phyloP scores from a whole-genome alignment of 2,329 filamentous ascomycete genomes.

The Trichoderma hamatum region DNA sequence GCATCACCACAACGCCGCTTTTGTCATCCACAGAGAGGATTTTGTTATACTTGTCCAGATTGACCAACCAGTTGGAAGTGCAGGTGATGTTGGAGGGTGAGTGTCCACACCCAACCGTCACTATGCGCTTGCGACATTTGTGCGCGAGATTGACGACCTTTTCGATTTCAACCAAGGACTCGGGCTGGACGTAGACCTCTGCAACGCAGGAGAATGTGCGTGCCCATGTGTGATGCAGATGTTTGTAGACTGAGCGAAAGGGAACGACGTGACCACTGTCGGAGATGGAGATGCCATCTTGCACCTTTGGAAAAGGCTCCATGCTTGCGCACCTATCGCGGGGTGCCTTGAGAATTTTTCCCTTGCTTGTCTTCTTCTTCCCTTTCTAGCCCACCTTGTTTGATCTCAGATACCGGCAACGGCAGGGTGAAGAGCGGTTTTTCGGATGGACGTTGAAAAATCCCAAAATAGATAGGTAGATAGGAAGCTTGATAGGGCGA shows the following conservation, averaged over 20 bases:
- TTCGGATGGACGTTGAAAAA: not conserved
- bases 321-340: conserved; percentile 32
- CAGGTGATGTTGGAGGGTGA: conserved; percentile 91
- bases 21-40: conserved; percentile 71
- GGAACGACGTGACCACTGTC: conserved; percentile 53
- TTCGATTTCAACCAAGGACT: conserved; percentile 77
- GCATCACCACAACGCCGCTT: conserved; percentile 70
- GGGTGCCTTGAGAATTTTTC: not conserved
- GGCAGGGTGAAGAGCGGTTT: not conserved
- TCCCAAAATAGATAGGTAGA: not conserved
- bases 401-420: not conserved
- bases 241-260: conserved; percentile 72
- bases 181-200: conserved; percentile 87
- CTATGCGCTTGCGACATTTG: conserved; percentile 76
- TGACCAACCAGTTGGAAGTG: conserved; percentile 92
- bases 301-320: conserved; percentile 44
- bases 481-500: conserved; percentile 2
- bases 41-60: conserved; percentile 79
- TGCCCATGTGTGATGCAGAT: conserved; percentile 92
- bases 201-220: conserved; percentile 87
- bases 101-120: conserved; percentile 87
- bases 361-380: not conserved
- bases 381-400: not conserved
- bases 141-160: conserved; percentile 81
- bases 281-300: conserved; percentile 28